Evolutionary conservation across 805 yeast species (phyloP).

Genomic region (Candida nanaspora): DNA sequence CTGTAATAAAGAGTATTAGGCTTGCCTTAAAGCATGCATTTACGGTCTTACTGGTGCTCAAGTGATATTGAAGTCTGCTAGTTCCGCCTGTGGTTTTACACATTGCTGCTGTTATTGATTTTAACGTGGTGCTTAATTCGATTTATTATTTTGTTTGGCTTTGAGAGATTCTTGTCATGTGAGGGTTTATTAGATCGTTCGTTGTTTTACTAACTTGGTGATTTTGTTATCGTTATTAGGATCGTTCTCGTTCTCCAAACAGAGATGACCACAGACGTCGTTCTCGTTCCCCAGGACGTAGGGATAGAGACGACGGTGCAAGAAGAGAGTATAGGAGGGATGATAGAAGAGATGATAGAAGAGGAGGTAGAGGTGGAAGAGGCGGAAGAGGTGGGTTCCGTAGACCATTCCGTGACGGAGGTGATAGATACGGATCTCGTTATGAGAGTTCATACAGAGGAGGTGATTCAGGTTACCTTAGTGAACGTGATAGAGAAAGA

Average conservation of each 20-base stretch:
- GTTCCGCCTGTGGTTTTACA: too few relatives aligned
- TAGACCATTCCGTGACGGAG: slow-evolving; percentile 21
- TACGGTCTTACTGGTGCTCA: slow-evolving; percentile 1
- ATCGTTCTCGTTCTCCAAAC: slow-evolving; percentile 23
- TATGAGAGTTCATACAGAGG: slow-evolving; percentile 15
- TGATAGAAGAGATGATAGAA: slow-evolving; percentile 12
- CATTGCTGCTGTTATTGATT: too few relatives aligned
- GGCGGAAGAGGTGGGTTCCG: slow-evolving; percentile 18
- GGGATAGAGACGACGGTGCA: slow-evolving; percentile 11
- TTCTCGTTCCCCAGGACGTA: slow-evolving; percentile 22
- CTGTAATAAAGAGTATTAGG: not conserved
- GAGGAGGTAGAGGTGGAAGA: slow-evolving; percentile 5
- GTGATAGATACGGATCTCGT: slow-evolving; percentile 15
- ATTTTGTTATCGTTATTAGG: slow-evolving; percentile 11
- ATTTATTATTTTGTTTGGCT: too few relatives aligned
- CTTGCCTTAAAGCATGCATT: too few relatives aligned
- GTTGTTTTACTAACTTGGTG: slow-evolving; percentile 1
- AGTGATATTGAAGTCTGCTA: too few relatives aligned
- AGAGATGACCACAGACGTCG: slow-evolving; percentile 20
- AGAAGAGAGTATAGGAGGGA: slow-evolving; percentile 15
- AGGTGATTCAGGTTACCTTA: slow-evolving; percentile 13
- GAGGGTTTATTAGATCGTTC: not conserved
- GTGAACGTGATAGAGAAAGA: slow-evolving; percentile 19
- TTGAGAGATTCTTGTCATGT: not conserved
- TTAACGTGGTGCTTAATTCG: not conserved